Conservation (phyloP, 2,329 filamentous ascomycete species). For the Colletotrichum sp. region DNA sequence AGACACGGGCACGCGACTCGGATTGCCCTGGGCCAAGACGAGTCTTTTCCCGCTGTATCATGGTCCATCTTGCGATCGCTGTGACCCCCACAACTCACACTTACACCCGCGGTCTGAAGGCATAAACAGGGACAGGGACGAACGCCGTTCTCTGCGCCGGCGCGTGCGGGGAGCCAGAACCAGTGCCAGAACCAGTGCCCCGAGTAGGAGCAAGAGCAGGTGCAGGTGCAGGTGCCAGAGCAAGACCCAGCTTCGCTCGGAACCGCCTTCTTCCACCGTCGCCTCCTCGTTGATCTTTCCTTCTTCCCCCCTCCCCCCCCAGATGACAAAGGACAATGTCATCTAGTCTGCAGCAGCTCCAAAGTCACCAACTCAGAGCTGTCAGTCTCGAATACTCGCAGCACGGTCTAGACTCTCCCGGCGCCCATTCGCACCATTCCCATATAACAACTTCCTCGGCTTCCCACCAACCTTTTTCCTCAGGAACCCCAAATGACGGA, state of each 20-base stretch:
- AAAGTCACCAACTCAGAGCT: slow-evolving; percentile 35
- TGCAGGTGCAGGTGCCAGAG: background rate
- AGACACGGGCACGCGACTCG: slow-evolving; percentile 3
- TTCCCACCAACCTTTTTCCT: slow-evolving; percentile 13
- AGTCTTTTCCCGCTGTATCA: background rate
- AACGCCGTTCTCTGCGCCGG: slow-evolving; percentile 11
- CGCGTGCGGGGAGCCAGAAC: slow-evolving; percentile 8
- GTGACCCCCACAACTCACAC: slow-evolving; percentile 9
- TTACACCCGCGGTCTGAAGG: slow-evolving; percentile 16
- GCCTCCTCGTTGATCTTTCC: slow-evolving; percentile 29
- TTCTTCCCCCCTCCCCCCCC: slow-evolving; percentile 24
- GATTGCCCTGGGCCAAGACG: background rate
- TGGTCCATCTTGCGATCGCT: slow-evolving; percentile 1
- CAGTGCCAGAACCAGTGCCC: background rate
- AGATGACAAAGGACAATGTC: slow-evolving; percentile 40
- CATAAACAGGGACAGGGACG: slow-evolving; percentile 17
- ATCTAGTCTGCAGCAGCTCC: slow-evolving; percentile 34
- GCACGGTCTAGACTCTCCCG: slow-evolving; percentile 15
- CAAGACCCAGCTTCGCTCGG: slow-evolving; percentile 2
- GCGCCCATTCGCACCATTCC: slow-evolving; percentile 21
- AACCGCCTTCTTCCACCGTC: slow-evolving; percentile 1
- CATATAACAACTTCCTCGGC: slow-evolving; percentile 18
- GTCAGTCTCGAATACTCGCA: slow-evolving; percentile 37
- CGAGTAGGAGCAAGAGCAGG: background rate
- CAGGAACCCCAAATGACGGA: slow-evolving; percentile 31